phyloP scores from a whole-genome alignment of 2,329 filamentous ascomycete genomes.

The Fusarium camptoceras region DNA sequence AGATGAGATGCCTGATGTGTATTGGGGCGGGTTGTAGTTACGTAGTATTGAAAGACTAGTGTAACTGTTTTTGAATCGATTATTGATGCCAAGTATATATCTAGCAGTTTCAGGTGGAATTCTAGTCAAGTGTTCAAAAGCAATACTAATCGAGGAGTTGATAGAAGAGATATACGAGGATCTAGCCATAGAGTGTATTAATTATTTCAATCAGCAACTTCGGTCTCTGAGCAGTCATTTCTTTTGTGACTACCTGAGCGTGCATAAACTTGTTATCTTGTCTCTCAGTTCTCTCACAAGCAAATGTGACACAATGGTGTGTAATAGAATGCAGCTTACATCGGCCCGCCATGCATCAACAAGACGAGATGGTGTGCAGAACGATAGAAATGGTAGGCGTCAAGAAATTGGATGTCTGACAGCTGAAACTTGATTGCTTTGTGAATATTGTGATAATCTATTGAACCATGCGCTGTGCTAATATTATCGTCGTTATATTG shows the following conservation, averaged over 20 bases:
- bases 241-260: background rate
- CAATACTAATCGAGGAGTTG: background rate
- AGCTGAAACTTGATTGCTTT: constrained; percentile 20
- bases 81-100: background rate
- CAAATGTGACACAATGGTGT: constrained; percentile 5
- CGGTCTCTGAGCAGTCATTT: background rate
- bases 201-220: background rate
- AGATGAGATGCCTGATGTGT: background rate
- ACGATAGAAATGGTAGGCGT: constrained; percentile 34
- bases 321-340: constrained; percentile 17
- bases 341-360: constrained; percentile 34
- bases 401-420: background rate
- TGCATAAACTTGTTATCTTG: background rate
- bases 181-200: background rate
- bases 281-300: background rate
- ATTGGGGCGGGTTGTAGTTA: background rate
- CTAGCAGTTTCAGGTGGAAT: background rate
- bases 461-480: background rate
- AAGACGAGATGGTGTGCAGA: constrained; percentile 24
- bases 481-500: background rate
- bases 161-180: background rate
- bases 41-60: background rate
- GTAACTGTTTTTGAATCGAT: background rate
- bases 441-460: background rate
- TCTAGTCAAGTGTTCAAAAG: background rate